Evolutionary conservation across 495 filamentous ascomycete species (phyloP).

Genomic region (Sphaerosporella brunnea): DNA sequence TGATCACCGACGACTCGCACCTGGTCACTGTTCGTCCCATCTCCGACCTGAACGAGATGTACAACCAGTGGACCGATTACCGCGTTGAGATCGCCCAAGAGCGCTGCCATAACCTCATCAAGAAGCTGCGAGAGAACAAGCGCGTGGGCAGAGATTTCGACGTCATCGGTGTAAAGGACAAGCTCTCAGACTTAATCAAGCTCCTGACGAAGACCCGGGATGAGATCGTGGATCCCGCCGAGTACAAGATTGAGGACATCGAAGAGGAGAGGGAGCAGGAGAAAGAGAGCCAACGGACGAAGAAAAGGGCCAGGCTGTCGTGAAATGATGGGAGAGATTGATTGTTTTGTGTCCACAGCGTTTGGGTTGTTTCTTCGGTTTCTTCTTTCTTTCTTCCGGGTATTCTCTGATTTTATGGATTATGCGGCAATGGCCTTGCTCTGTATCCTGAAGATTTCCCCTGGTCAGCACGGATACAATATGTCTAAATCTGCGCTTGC

Average conservation of each 20-base stretch:
- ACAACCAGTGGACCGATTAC: constrained; percentile 52
- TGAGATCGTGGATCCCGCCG: constrained; percentile 9
- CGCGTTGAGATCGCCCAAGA: constrained; percentile 53
- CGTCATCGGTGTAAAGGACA: constrained; percentile 26
- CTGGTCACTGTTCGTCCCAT: constrained; percentile 48
- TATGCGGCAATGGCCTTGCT: too few species aligned
- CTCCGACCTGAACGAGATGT: constrained; percentile 49
- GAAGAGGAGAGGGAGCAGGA: constrained; percentile 2
- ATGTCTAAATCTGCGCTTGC: too few species aligned
- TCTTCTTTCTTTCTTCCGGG: too few species aligned
- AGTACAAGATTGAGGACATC: constrained; percentile 1
- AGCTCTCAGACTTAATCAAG: constrained; percentile 29
- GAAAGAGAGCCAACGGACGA: background rate
- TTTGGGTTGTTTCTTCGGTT: background rate
- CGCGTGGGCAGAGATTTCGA: constrained; percentile 31
- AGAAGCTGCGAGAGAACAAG: constrained; percentile 31
- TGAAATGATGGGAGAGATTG: background rate
- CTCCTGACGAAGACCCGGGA: constrained; percentile 24
- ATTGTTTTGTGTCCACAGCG: background rate
- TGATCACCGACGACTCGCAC: constrained; percentile 46
- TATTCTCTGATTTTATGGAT: too few species aligned
- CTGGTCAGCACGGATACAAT: too few species aligned
- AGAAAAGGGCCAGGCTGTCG: constrained; percentile 11
- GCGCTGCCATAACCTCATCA: constrained; percentile 32
- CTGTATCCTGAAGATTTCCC: too few species aligned